phyloP scores from a whole-genome alignment of 2,329 filamentous ascomycete genomes.

The Diplocarpon mali region DNA sequence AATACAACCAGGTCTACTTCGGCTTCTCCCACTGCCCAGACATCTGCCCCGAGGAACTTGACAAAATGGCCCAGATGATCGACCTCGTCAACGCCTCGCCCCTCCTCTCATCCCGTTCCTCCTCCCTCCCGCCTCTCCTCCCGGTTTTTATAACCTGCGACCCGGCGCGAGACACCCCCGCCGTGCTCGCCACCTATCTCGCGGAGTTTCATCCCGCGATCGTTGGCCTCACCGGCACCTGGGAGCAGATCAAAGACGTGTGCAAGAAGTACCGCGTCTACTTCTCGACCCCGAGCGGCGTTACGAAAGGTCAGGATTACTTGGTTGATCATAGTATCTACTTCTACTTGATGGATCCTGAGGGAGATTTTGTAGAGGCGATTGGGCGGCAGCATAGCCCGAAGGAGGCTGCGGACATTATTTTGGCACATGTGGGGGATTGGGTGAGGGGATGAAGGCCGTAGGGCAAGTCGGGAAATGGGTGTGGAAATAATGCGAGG shows the following conservation, averaged over 20 bases:
- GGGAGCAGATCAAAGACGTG: constrained; percentile 84
- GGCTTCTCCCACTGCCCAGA: constrained; percentile 97
- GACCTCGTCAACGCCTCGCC: constrained; percentile 48
- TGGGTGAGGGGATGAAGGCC: constrained; percentile 41
- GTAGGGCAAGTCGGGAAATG: not conserved
- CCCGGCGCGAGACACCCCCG: constrained; percentile 78
- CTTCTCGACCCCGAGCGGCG: constrained; percentile 81
- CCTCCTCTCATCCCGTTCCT: constrained; percentile 20
- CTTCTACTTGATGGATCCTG: constrained; percentile 98
- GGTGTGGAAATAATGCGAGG: too few species aligned
- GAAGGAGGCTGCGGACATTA: constrained; percentile 72
- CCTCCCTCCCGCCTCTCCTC: constrained; percentile 42
- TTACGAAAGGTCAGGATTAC: constrained; percentile 92
- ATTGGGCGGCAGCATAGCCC: constrained; percentile 91
- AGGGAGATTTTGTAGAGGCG: constrained; percentile 96
- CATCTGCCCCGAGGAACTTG: constrained; percentile 96
- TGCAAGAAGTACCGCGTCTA: constrained; percentile 97
- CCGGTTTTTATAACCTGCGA: constrained; percentile 93
- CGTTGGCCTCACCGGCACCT: constrained; percentile 82
- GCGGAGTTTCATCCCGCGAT: constrained; percentile 82
- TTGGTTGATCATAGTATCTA: constrained; percentile 98
- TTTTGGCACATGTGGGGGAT: constrained; percentile 74
- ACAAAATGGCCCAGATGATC: constrained; percentile 97
- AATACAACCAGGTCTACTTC: constrained; percentile 67
- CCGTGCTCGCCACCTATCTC: constrained; percentile 76